phyloP scores from a whole-genome alignment of 2,329 filamentous ascomycete genomes.

The Colletotrichum eremochloae region DNA sequence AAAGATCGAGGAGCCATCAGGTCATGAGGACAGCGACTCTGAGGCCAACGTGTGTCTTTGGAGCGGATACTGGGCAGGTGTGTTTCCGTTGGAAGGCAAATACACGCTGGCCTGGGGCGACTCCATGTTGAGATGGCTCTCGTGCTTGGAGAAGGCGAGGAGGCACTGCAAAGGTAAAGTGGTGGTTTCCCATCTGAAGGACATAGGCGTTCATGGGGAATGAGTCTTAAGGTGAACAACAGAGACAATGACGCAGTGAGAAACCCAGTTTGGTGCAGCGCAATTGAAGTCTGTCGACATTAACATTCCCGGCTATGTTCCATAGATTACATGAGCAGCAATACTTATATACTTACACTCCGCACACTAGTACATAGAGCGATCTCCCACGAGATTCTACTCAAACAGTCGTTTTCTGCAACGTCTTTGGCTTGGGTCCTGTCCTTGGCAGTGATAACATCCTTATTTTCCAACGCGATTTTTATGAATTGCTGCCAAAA shows the following conservation, averaged over 20 bases:
- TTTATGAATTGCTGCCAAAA: too few relatives aligned
- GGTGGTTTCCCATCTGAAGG: background rate
- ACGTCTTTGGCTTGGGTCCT: background rate
- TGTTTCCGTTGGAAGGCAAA: constrained; percentile 9
- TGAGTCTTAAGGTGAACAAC: background rate
- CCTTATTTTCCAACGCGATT: background rate
- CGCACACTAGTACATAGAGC: too few relatives aligned
- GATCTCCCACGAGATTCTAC: too few relatives aligned
- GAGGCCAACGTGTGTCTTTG: background rate
- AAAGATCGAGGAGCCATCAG: background rate
- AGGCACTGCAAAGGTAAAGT: constrained; percentile 5
- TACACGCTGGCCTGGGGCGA: background rate
- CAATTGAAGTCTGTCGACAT: too few relatives aligned
- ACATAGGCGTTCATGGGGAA: background rate
- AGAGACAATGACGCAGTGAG: background rate
- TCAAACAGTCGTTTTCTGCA: background rate
- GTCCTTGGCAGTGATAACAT: background rate
- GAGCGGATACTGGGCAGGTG: constrained; percentile 12
- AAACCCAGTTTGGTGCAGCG: background rate
- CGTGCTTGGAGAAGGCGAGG: background rate
- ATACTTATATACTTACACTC: too few relatives aligned
- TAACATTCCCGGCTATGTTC: too few relatives aligned
- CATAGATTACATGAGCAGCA: too few relatives aligned
- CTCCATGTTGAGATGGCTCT: constrained; percentile 21
- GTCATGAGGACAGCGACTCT: background rate